Conservation (phyloP, 495 filamentous ascomycete species). For the Xylaria bambusicola region DNA sequence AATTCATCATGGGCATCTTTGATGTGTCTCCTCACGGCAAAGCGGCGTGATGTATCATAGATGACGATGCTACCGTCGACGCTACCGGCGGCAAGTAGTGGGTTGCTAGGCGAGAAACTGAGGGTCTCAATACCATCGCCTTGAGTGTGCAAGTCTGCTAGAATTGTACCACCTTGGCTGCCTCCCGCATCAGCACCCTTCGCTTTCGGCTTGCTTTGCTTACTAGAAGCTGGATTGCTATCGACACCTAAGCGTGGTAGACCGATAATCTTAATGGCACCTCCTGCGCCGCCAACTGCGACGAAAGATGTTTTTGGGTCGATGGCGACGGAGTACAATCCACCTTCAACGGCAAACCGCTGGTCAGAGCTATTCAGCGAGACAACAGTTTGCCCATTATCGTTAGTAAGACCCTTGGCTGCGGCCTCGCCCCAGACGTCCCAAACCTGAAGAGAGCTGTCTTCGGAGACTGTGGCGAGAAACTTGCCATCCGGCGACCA, state of each 20-base stretch:
- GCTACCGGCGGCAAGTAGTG: constrained; percentile 80
- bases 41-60: constrained; percentile 80
- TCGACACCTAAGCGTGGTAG: constrained; percentile 67
- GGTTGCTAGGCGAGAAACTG: constrained; percentile 73
- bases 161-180: constrained; percentile 64
- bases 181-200: constrained; percentile 42
- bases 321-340: constrained; percentile 82
- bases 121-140: constrained; percentile 82
- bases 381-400: constrained; percentile 73
- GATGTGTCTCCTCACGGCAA: constrained; percentile 79
- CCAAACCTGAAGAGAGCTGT: constrained; percentile 86
- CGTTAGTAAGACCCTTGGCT: constrained; percentile 68
- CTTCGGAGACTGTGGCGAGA: constrained; percentile 87
- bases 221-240: constrained; percentile 26
- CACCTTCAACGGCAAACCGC: constrained; percentile 88
- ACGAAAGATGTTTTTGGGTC: constrained; percentile 75
- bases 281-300: constrained; percentile 84
- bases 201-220: constrained; percentile 46
- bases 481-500: constrained; percentile 89
- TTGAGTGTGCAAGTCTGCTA: constrained; percentile 61
- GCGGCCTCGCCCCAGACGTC: constrained; percentile 86
- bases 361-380: constrained; percentile 81
- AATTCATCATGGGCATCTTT: constrained; percentile 77
- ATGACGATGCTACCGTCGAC: constrained; percentile 90
- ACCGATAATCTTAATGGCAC: constrained; percentile 78